A percentile compares a stretch with the other conserved stretches of the same genome.
These are phyloP conservation scores for Amanita inopinata DNA, from an alignment of 768 basidiomycete species.

Conservation along the genomic window DNA sequence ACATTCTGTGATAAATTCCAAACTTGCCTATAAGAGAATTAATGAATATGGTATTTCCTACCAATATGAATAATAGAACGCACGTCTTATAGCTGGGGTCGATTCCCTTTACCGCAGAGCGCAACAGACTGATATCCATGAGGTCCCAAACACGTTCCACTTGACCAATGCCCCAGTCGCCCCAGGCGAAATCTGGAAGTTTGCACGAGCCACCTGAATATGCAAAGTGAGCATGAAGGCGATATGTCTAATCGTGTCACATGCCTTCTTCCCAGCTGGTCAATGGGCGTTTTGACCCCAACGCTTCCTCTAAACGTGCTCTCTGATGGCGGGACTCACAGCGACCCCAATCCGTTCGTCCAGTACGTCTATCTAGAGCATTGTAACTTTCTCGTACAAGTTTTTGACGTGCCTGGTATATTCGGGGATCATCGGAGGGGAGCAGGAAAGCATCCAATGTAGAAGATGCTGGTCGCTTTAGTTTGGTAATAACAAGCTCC, in stretches of 20 bases:
- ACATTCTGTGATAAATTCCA: conserved; percentile 98
- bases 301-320: conserved; percentile 70
- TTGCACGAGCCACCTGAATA: conserved; percentile 68
- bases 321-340: conserved; percentile 91
- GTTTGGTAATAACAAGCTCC: conserved; percentile 42
- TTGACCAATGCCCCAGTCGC: conserved; percentile 87
- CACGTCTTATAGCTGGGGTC: conserved; percentile 89
- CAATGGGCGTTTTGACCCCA: conserved; percentile 78
- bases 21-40: conserved; percentile 45
- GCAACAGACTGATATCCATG: conserved; percentile 84
- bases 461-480: conserved; percentile 79
- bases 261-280: conserved; percentile 91
- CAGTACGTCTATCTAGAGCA: conserved; percentile 55
- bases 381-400: conserved; percentile 63
- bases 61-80: conserved; percentile 19
- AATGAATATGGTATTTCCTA: conserved; percentile 5
- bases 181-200: conserved; percentile 85
- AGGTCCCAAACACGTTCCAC: conserved; percentile 94
- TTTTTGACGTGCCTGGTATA: conserved; percentile 80
- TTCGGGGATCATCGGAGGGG: conserved; percentile 83
- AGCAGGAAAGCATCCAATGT: conserved; percentile 90
- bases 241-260: conserved; percentile 9
- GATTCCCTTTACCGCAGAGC: conserved; percentile 68
- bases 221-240: conserved; percentile 5
- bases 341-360: conserved; percentile 82